Evolutionary conservation across 805 yeast genomes (phyloP).

Genomic region (Cyberlindnera amylophila): DNA sequence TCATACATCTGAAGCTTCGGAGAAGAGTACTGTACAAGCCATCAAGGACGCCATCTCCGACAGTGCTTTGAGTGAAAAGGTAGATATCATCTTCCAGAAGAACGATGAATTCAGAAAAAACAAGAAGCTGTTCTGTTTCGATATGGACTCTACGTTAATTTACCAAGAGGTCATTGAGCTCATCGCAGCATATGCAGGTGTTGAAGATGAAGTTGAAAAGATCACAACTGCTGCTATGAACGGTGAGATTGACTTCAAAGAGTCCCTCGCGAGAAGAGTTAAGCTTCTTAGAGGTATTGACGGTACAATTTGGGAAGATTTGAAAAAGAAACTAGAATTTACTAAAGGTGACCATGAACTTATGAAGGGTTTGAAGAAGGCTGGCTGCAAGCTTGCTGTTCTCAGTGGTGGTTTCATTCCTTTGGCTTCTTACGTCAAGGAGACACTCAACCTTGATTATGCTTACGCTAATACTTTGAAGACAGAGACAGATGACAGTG

Average conservation of each 20-base stretch:
- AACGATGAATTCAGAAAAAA: slow-evolving; percentile 31
- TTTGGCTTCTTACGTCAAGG: slow-evolving; percentile 72
- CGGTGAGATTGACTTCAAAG: slow-evolving; percentile 88
- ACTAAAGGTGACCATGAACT: slow-evolving; percentile 87
- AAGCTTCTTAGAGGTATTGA: slow-evolving; percentile 78
- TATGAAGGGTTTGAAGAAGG: slow-evolving; percentile 52
- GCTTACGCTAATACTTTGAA: slow-evolving; percentile 78
- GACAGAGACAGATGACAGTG: slow-evolving; percentile 42
- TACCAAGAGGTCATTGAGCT: slow-evolving; percentile 95
- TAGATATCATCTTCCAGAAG: slow-evolving; percentile 44
- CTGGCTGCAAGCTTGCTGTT: slow-evolving; percentile 75
- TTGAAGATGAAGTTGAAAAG: slow-evolving; percentile 79
- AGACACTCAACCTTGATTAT: slow-evolving; percentile 68
- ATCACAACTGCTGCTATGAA: slow-evolving; percentile 96
- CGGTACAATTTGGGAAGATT: slow-evolving; percentile 71
- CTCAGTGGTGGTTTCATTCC: slow-evolving; percentile 95
- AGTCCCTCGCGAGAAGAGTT: slow-evolving; percentile 74
- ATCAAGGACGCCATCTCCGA: slow-evolving; percentile 14
- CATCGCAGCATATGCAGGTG: slow-evolving; percentile 91
- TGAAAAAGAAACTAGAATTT: slow-evolving; percentile 62
- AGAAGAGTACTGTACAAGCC: slow-evolving; percentile 12
- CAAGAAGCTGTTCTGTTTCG: slow-evolving; percentile 73
- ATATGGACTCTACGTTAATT: slow-evolving; percentile 96
- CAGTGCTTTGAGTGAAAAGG: slow-evolving; percentile 22
- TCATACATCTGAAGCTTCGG: slow-evolving; percentile 15